Conservation (phyloP, 306 rosid species). For the Lathyrus oleraceus region DNA sequence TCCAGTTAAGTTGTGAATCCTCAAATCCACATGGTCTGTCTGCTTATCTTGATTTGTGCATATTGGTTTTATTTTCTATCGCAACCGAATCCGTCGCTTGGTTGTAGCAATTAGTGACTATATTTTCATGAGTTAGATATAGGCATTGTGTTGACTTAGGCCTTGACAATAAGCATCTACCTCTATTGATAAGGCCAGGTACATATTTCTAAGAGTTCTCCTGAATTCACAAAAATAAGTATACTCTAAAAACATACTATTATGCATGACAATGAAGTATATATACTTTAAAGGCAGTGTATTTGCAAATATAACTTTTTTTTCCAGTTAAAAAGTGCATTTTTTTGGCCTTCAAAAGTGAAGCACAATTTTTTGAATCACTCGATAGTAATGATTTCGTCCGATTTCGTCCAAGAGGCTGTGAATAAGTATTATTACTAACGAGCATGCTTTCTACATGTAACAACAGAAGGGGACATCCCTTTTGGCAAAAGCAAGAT, state of each 20-base stretch:
- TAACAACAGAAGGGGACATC: constrained; percentile 8
- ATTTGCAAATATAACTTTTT: background rate
- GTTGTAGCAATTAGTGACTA: background rate
- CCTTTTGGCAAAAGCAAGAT: background rate
- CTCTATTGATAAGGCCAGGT: background rate
- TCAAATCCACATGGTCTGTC: constrained; percentile 15
- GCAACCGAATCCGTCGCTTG: background rate
- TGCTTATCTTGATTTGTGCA: constrained; percentile 16
- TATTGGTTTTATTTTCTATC: constrained; percentile 29
- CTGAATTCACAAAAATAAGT: background rate
- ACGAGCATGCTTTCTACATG: background rate
- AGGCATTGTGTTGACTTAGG: background rate
- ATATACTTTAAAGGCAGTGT: background rate
- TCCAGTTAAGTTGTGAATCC: constrained; percentile 9
- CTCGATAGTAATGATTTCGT: background rate
- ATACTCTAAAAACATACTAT: background rate
- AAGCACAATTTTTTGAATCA: background rate
- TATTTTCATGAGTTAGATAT: background rate
- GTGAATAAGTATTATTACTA: background rate
- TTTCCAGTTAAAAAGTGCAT: background rate
- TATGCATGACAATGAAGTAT: background rate
- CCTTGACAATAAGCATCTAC: constrained; percentile 21
- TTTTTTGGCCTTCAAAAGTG: background rate
- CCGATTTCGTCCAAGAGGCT: background rate
- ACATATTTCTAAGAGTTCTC: background rate